Evolutionary conservation across 495 filamentous ascomycete species (phyloP), one percentile per base, ranked within the genome.

Genomic region (Lophiotrema nucula): DNA sequence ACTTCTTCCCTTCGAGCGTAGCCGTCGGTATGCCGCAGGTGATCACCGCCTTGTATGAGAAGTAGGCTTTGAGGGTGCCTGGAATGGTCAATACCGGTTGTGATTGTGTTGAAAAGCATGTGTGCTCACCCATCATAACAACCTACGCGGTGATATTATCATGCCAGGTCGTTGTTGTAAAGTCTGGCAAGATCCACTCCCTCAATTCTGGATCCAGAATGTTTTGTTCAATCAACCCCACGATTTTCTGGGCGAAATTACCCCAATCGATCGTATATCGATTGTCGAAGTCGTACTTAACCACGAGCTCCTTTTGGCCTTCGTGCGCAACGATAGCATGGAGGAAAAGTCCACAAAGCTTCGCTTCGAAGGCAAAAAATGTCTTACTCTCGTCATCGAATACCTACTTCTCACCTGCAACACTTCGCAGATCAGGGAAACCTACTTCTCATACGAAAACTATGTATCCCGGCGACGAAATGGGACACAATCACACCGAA

Each of bases 21-120:
- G 80, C 77, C 1, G 71, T 71, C 12, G 80, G 77, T 4, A 83
- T 65, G 0, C 78, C 78, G 52, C 79, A 81, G 1, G 1, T 8
- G 0, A 62, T 12, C 3, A 0, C 10, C 15, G 38, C 54, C 18
- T 21, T 54, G 42, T 69, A 78, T 1, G 8, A 22, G 52, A 78
- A 78, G 56, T 74, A 78, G 4, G 66, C 66, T 44, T 78, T 73
- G 39, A 75, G 26, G 0, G 67, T 65, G n/a, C n/a, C n/a, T n/a
- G n/a, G n/a, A n/a, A n/a, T n/a, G n/a, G n/a, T n/a, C n/a, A n/a
- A n/a, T n/a, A n/a, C n/a, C n/a, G n/a, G n/a, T n/a, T n/a, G n/a
- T n/a, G n/a, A n/a, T n/a, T n/a, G n/a, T n/a, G n/a, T n/a, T n/a
- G n/a, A n/a, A n/a, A n/a, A n/a, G n/a, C n/a, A n/a, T n/a, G n/a